Percentiles rank a stretch among this genome's conserved stretches.
Conservation (phyloP, 805 yeast species). For the Wilhelminamyces savonicus region DNA sequence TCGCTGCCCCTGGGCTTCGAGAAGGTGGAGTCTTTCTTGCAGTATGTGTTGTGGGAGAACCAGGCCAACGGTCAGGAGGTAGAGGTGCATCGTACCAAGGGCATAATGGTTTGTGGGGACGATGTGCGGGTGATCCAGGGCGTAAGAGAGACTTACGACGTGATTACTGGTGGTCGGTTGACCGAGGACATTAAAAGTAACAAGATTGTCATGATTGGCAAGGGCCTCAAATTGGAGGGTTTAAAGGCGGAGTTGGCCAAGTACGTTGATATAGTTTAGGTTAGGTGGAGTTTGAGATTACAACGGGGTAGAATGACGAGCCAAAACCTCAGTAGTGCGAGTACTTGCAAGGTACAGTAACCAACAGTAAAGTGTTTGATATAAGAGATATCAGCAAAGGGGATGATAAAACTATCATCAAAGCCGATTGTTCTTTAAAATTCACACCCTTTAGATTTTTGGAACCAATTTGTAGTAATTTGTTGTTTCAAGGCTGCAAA, state of each 20-base stretch:
- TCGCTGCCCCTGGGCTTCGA: conserved; percentile 29
- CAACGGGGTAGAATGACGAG: too few relatives aligned
- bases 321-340: too few relatives aligned
- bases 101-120: conserved; percentile 44
- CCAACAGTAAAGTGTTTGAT: too few relatives aligned
- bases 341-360: too few relatives aligned
- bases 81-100: conserved; percentile 82
- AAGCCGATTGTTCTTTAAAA: too few relatives aligned
- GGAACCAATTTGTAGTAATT: too few relatives aligned
- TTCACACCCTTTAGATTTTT: too few relatives aligned
- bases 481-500: too few relatives aligned
- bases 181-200: conserved; percentile 36
- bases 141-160: conserved; percentile 87
- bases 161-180: conserved; percentile 40
- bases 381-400: too few relatives aligned
- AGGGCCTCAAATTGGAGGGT: conserved; percentile 39
- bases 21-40: conserved; percentile 57
- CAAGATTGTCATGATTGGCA: conserved; percentile 74
- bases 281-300: too few relatives aligned
- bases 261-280: conserved; percentile 1
- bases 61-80: conserved; percentile 33
- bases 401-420: too few relatives aligned
- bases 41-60: conserved; percentile 70
- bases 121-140: conserved; percentile 73
- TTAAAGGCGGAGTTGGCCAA: conserved; percentile 25